Percentiles rank a stretch among this genome's conserved stretches.
phyloP scores from a whole-genome alignment of 805 yeast genomes.

The Cyberlindnera euphorbiae region DNA sequence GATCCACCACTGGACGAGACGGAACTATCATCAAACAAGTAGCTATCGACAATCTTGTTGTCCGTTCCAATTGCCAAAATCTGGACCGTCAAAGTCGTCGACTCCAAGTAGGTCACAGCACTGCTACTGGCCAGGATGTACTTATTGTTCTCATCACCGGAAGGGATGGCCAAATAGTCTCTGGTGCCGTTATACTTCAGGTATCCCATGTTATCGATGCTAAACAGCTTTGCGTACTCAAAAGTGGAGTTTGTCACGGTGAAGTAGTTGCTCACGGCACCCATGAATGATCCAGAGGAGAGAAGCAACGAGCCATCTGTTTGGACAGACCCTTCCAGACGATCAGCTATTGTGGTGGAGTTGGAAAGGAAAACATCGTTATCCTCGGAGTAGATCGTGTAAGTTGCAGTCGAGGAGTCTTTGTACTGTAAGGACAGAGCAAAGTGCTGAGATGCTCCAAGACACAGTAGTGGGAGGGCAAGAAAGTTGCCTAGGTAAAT shows the following conservation, averaged over 20 bases:
- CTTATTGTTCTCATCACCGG: slow-evolving; percentile 7
- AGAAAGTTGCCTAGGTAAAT: not conserved
- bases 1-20: not conserved
- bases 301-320: slow-evolving; percentile 4
- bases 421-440: slow-evolving; percentile 1
- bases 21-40: not conserved
- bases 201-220: slow-evolving; percentile 10
- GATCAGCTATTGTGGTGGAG: not conserved
- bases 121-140: slow-evolving; percentile 12
- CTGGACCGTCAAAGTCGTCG: slow-evolving; percentile 3
- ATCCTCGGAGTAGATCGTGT: slow-evolving; percentile 2
- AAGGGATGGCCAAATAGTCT: slow-evolving; percentile 12
- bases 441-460: slow-evolving; percentile 5
- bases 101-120: slow-evolving; percentile 4
- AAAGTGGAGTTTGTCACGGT: slow-evolving; percentile 3
- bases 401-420: not conserved
- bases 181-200: slow-evolving; percentile 6
- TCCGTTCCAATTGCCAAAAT: slow-evolving; percentile 3
- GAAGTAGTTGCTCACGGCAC: slow-evolving; percentile 10
- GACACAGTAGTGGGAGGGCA: not conserved
- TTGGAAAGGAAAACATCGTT: slow-evolving; percentile 6
- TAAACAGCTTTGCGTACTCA: slow-evolving; percentile 7
- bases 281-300: slow-evolving; percentile 1
- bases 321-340: slow-evolving; percentile 3
- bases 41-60: not conserved